Evolutionary conservation across 805 yeast genomes (phyloP).

Genomic region (Pichia nanzhaoensis): DNA sequence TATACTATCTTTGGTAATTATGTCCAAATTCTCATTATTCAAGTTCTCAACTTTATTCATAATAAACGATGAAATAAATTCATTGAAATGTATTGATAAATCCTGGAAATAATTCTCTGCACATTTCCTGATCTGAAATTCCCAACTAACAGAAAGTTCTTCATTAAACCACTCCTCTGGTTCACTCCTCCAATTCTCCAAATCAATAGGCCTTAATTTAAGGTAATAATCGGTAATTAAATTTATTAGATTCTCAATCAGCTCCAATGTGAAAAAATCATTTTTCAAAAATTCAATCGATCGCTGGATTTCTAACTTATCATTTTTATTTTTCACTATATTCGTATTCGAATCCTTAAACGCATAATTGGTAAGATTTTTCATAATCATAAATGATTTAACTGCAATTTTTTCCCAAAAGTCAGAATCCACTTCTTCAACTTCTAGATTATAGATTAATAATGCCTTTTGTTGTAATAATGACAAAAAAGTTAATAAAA

Average conservation of each 20-base stretch:
- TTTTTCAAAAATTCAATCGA: slow-evolving; percentile 48
- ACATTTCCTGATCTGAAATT: slow-evolving; percentile 77
- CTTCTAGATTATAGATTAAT: slow-evolving; percentile 42
- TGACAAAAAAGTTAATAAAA: slow-evolving; percentile 54
- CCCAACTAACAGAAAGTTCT: slow-evolving; percentile 71
- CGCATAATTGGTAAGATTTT: slow-evolving; percentile 54
- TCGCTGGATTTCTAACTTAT: slow-evolving; percentile 52
- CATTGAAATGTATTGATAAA: slow-evolving; percentile 57
- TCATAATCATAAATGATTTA: slow-evolving; percentile 56
- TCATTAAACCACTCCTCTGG: slow-evolving; percentile 94
- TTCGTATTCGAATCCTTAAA: slow-evolving; percentile 58
- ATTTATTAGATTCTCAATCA: slow-evolving; percentile 55
- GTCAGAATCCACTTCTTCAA: slow-evolving; percentile 38
- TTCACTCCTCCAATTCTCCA: slow-evolving; percentile 75
- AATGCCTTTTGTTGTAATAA: slow-evolving; percentile 59
- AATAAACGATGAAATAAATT: slow-evolving; percentile 45
- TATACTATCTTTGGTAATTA: slow-evolving; percentile 70
- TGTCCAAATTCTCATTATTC: slow-evolving; percentile 30
- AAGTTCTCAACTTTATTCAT: slow-evolving; percentile 52
- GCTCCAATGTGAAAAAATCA: slow-evolving; percentile 51
- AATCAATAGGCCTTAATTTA: slow-evolving; percentile 63
- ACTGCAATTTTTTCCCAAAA: slow-evolving; percentile 75
- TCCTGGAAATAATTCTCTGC: slow-evolving; percentile 81
- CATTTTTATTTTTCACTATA: slow-evolving; percentile 54
- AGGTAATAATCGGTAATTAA: slow-evolving; percentile 68